A percentile compares a stretch with the other conserved stretches of the same genome.
phyloP scores from a whole-genome alignment of 139 green algal genomes.

The Microglena sp. region DNA sequence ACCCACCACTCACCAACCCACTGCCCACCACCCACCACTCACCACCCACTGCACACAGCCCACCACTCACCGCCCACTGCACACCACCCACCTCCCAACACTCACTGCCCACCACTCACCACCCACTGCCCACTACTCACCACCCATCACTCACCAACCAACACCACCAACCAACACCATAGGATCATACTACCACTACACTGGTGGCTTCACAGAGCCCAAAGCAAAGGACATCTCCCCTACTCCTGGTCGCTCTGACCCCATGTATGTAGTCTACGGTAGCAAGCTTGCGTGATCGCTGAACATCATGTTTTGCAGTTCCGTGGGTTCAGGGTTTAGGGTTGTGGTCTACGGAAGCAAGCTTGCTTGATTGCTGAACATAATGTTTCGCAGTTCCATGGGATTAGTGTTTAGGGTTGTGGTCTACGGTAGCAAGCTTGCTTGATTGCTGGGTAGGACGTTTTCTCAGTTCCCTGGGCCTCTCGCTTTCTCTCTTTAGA shows the following conservation, averaged over 20 bases:
- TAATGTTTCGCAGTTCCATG: too few relatives aligned
- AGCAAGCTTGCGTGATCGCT: constrained; percentile 20
- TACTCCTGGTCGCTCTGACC: constrained; percentile 19
- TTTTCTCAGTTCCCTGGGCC: too few relatives aligned
- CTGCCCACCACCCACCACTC: constrained; percentile 10
- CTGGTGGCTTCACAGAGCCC: constrained; percentile 57
- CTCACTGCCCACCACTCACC: background rate
- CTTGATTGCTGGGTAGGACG: too few relatives aligned
- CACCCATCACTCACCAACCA: background rate
- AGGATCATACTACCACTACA: constrained; percentile 87
- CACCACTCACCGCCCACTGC: constrained; percentile 25
- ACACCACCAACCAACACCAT: constrained; percentile 69
- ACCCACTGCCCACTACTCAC: background rate
- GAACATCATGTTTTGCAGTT: too few relatives aligned
- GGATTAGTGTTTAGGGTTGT: too few relatives aligned
- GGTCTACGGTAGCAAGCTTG: constrained; percentile 25
- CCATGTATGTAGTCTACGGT: constrained; percentile 41
- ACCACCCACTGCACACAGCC: background rate
- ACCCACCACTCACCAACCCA: constrained; percentile 85
- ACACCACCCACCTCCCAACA: constrained; percentile 29
- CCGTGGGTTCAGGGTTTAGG: too few relatives aligned
- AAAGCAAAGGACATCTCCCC: constrained; percentile 23
- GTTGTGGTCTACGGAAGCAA: constrained; percentile 31
- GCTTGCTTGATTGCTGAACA: constrained; percentile 9
- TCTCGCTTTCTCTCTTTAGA: too few relatives aligned